Evolutionary conservation across 2,329 filamentous ascomycete species (phyloP).

Genomic region (Stagonosporopsis rhizophila): DNA sequence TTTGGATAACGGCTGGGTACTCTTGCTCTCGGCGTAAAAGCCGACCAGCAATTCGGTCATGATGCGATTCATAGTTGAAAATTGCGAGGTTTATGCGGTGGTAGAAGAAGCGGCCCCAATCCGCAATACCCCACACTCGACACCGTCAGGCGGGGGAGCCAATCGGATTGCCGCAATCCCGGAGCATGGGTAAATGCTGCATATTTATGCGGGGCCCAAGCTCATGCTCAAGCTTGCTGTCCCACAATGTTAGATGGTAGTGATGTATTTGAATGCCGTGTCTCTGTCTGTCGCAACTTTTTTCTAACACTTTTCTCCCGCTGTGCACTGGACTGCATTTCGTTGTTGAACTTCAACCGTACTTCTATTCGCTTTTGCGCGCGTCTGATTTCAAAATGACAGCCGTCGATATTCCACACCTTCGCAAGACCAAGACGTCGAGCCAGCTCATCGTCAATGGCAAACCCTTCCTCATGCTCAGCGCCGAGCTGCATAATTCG

Average conservation of each 20-base stretch:
- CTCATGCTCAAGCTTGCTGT: neutral
- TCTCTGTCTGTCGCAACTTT: neutral
- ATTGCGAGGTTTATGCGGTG: constrained; percentile 4
- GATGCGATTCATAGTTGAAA: neutral
- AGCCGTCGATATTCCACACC: constrained; percentile 30
- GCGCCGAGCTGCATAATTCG: constrained; percentile 58
- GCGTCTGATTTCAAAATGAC: constrained; percentile 5
- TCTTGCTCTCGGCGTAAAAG: neutral
- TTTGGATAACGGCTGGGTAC: neutral
- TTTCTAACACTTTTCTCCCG: neutral
- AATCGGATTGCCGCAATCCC: neutral
- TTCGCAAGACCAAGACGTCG: constrained; percentile 30
- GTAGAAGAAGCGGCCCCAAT: neutral
- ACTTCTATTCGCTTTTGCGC: neutral
- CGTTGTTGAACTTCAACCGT: too few relatives aligned
- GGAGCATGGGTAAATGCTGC: constrained; percentile 6
- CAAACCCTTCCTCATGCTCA: constrained; percentile 54
- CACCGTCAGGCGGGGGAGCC: neutral
- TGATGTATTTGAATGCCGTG: neutral
- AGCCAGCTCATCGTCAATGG: constrained; percentile 55
- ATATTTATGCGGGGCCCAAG: constrained; percentile 6
- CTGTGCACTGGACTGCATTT: neutral
- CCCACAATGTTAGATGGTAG: neutral
- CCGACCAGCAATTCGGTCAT: neutral
- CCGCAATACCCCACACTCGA: constrained; percentile 1